Evolutionary conservation across 306 rosid species (phyloP), one percentile per base, ranked within the genome.

Genomic region (Chamaecrista fasciculata): DNA sequence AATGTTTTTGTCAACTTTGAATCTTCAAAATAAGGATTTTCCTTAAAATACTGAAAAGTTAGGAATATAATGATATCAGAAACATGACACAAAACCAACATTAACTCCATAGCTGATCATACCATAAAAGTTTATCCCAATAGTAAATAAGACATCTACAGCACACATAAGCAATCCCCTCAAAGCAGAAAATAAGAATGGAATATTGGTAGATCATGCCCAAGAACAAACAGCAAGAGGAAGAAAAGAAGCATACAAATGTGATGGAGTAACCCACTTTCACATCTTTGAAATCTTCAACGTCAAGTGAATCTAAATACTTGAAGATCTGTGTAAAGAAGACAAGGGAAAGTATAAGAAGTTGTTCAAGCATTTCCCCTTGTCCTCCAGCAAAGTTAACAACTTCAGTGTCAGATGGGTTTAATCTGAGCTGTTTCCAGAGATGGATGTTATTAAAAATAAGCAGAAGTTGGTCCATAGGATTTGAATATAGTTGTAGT

Each of bases 11-110:
- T 77, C 71, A 89, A 82, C 79, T 78, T 80, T 70, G 79, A 31
- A 56, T 88, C 86, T 79, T 88, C 83, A 60, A 88, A 88, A 64
- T 79, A 83, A 62, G 91, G 89, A 44, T 88, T 88, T 75, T 79
- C 81, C 9, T 79, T 78, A 51, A 81, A 83, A 47, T 69, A 81
- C 91, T 88, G 87, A 55, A 85, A 76, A n/a, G 28, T 42, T 71
- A 60, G 49, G 28, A 69, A 58, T 21, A 11, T 10, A 42, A 10
- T 52, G 34, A 33, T 42, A 31, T 34, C 7, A 49, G 21, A 33
- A 15, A 50, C 52, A 55, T 46, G 61, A 11, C 26, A 59, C 68
- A 18, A 69, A 58, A 67, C 48, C 24, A 34, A 24, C 65, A 59
- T 28, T 42, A 16, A 53, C 23, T n/a, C 59, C 44, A 59, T 42